Evolutionary conservation across 148 eudicot genomes (phyloP), one percentile per base, ranked within the genome.

Genomic region (Amaranthus palmeri): DNA sequence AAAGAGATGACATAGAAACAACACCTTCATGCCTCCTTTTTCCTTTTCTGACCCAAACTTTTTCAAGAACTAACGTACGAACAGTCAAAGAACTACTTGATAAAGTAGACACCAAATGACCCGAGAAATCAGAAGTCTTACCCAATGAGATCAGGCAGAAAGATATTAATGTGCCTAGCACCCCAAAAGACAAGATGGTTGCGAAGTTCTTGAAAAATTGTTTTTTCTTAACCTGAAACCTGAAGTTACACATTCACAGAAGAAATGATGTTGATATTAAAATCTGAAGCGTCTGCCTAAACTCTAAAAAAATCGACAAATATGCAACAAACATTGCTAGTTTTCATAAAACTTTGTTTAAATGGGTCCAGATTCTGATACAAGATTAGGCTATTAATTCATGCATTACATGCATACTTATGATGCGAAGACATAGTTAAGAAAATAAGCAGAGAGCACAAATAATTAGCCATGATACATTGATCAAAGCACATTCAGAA

Each of bases 151-250:
- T 83, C 75, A 96, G 81, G 79, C 86, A 83, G 80, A 92, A 96
- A 45, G 97, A 92, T 75, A 96, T 88, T 15, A 92, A 42, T 14
- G 99, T 96, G 57, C 99, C 99, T 74, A 86, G 17, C 47, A 88
- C 86, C 66, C 97, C 99, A 72, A 96, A 92, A 81, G 85, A 62
- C 80, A 88, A 78, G 68, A 96, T 96, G 67, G 82, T 90, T 36
- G 86, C 77, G 81, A 96, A 83, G 79, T 95, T 95, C 83, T 86
- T 83, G 79, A 95, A 95, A 78, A 95, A 95, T 54, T 95, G 96
- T 68, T 95, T 95, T 80, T 95, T 95, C 90, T 95, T 95, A 57
- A 95, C 99, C 93, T 92, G 96, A 82, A 96, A 96, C 78, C 99
- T 96, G 86, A 62, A 69, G 8, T 45, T 72, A 40, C 53, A 76